phyloP scores from a whole-genome alignment of 192 early-diverging fungal genomes.

The Mortierella hygrophila region DNA sequence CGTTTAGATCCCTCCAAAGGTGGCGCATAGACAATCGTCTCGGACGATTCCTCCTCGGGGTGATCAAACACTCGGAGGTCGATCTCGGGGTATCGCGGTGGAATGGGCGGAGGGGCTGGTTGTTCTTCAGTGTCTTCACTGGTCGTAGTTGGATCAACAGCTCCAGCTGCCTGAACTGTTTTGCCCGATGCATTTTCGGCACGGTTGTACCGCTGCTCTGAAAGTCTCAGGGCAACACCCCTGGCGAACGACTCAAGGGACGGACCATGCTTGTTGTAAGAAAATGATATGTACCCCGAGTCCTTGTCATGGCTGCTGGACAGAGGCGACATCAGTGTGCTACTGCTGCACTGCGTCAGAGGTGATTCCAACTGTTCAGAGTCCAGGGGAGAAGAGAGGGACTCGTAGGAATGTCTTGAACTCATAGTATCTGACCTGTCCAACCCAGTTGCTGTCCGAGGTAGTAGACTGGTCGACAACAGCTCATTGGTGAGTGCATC shows the following conservation, averaged over 20 bases:
- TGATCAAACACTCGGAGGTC: conserved; percentile 59
- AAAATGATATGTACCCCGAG: conserved; percentile 28
- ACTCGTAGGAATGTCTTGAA: neutral
- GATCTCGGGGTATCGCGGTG: conserved; percentile 56
- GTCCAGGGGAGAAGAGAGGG: neutral
- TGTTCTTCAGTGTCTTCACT: neutral
- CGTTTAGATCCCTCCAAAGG: neutral
- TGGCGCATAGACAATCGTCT: conserved; percentile 57
- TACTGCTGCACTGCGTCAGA: neutral
- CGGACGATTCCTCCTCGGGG: conserved; percentile 28
- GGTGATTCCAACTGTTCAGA: neutral
- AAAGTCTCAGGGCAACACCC: neutral
- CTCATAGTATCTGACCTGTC: neutral
- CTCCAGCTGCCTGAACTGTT: too few relatives aligned
- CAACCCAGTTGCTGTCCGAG: neutral
- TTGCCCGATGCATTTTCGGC: neutral
- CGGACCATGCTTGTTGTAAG: neutral
- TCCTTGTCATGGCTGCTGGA: conserved; percentile 23
- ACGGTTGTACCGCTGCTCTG: neutral
- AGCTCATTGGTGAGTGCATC: neutral
- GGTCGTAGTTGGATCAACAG: too few relatives aligned
- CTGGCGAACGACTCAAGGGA: neutral
- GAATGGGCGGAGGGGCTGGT: conserved; percentile 13
- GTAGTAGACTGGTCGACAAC: neutral
- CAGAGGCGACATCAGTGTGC: conserved; percentile 18